A percentile compares a stretch with the other conserved stretches of the same genome.
Conservation (phyloP, 441 rosid genomes). For the Erodium chrysanthum region DNA sequence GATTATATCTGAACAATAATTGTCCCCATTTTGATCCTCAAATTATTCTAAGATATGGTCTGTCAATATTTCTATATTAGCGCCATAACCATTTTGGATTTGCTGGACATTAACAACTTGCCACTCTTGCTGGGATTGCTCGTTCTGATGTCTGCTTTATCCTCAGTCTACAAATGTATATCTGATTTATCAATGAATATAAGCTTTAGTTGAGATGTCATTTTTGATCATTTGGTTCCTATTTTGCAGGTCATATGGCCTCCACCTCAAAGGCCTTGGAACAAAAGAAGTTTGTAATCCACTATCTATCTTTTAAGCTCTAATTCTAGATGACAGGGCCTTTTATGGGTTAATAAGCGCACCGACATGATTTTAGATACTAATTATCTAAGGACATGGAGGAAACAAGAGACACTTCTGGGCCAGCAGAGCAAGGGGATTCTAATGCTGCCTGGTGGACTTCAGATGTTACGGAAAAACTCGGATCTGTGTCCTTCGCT, state of each 20-base stretch:
- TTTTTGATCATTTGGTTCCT: background rate
- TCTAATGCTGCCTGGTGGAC: slow-evolving; percentile 73
- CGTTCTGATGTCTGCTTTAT: too few relatives aligned
- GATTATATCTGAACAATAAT: too few relatives aligned
- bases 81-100: too few relatives aligned
- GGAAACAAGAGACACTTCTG: slow-evolving; percentile 62
- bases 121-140: too few relatives aligned
- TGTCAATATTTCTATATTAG: too few relatives aligned
- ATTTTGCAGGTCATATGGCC: slow-evolving; percentile 46
- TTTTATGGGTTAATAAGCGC: slow-evolving; percentile 49
- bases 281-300: slow-evolving; percentile 22
- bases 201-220: too few relatives aligned
- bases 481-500: slow-evolving; percentile 65
- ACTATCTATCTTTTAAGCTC: slow-evolving; percentile 25
- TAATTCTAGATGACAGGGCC: slow-evolving; percentile 21
- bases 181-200: too few relatives aligned
- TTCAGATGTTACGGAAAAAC: slow-evolving; percentile 69
- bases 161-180: too few relatives aligned
- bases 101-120: too few relatives aligned
- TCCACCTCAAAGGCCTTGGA: slow-evolving; percentile 21
- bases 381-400: slow-evolving; percentile 58
- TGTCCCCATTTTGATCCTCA: too few relatives aligned
- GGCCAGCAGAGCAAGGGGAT: slow-evolving; percentile 65
- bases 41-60: too few relatives aligned
- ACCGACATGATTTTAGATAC: slow-evolving; percentile 49